Evolutionary conservation across 176 grass and related monocot species (phyloP), one percentile per base, ranked within the genome.

Genomic region (Oryza longistaminata): DNA sequence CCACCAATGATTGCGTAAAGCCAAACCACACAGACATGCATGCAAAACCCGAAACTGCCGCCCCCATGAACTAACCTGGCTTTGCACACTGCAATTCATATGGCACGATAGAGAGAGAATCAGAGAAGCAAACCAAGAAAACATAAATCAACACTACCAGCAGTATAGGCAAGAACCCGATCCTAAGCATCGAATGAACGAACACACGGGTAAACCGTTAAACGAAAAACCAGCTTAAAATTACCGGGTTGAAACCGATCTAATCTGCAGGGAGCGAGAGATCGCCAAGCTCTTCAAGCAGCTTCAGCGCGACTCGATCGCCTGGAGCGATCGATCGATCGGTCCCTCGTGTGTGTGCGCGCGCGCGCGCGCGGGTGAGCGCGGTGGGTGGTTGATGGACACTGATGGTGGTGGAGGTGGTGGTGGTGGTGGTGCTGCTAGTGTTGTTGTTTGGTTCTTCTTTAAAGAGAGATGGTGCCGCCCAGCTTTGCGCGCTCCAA

Each of bases 401-500:
- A 62, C 19, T 61, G 55, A 61, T 73, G 82, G 76, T 46, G 85
- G 48, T 2, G 79, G 55, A 9, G 83, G 88, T 70, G 87, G 26
- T 34, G 81, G 35, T 34, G 81, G 45, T 70, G 87, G 65, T 76
- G 88, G 76, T 31, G 29, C 1, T 35, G 78, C 35, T 60, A 74
- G 62, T 79, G 78, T 81, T 70, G 85, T 79, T 76, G 79, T 77
- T 71, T 64, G 48, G 79, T 71, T 88, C 87, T 85, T 88, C 58
- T 62, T 62, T 62, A 62, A 62, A 62, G 52, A 58, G 58, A 92
- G 92, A 92, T 87, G 87, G 88, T 73, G 77, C 80, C 87, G 75
- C 87, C 78, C 90, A 64, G 90, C 93, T 94, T 88, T 92, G 87
- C 74, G 27, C 77, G 76, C 87, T 90, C 93, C 93, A 92, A 92